Base-by-base conservation (phyloP, 768 basidiomycete species). In the Ramaria rubella region DNA sequence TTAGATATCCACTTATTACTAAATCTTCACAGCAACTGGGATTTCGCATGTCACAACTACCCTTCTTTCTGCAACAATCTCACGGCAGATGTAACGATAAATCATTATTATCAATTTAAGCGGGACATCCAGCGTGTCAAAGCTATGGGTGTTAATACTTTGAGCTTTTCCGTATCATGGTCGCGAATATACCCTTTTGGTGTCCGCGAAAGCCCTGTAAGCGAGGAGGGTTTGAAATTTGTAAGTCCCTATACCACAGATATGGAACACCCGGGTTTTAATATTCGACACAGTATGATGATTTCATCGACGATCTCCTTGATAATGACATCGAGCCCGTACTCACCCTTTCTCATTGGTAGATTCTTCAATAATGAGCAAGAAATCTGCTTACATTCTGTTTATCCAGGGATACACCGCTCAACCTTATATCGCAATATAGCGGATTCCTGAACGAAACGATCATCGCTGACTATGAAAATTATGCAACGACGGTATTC, bases 121-220 rank as follows among this genome's bases (percentile, higher is more conserved):
- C 74, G 77, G 64, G 79, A 80, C 59, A 70, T 75, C 4, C 70
- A 76, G 1, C 67, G 80, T n/a, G 69, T 77, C 5, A 75, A 76
- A 49, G 75, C 78, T 1, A 67, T 81, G 30, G 80, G 79, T 23
- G 65, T 78, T 14, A 81, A 77, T 58, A 76, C 76, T 4, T 76
- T 79, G 62, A 79, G 77, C 6, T 76, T 81, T 60, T 79, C 77
- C 1, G 72, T 80, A 30, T 77, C 77, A 5, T 81, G 79, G 79
- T 72, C 76, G 7, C 68, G 80, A 48, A 75, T 80, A 50, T 73
- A 77, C 38, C 78, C 79, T 1, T 79, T 79, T 55, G 77, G 75
- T 5, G 72, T 74, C 0, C 73, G 73, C 3, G 74, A 75, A 51
- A 78, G 77, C 12, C 80, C 79, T 0, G 67, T 80, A 15, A 81